Percentiles rank a stretch among this genome's conserved stretches.
Evolutionary conservation across 139 green algal species (phyloP).

Genomic region (Tetraselmis striata): DNA sequence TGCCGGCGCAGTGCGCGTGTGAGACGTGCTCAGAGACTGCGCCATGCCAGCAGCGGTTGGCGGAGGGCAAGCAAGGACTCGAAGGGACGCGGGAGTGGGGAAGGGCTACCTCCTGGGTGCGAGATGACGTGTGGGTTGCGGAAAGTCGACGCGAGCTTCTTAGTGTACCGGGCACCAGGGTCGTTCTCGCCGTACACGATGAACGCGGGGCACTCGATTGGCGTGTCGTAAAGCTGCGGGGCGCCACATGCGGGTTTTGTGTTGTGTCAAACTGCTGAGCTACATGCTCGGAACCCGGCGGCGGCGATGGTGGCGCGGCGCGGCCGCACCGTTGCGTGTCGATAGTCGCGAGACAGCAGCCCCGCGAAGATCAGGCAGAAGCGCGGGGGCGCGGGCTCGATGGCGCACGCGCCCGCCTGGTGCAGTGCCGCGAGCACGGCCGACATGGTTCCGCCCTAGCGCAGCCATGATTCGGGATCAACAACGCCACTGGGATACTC

Average conservation of each 20-base stretch:
- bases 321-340: background rate
- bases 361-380: conserved; percentile 76
- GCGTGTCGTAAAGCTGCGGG: background rate
- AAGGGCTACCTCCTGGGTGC: background rate
- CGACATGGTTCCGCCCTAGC: conserved; percentile 74
- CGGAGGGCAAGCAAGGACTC: too few relatives aligned
- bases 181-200: background rate
- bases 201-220: background rate
- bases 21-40: too few relatives aligned
- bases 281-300: too few relatives aligned
- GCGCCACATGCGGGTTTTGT: too few relatives aligned
- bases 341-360: conserved; percentile 23
- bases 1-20: too few relatives aligned
- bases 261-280: too few relatives aligned
- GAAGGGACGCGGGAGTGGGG: too few relatives aligned
- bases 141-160: background rate
- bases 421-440: conserved; percentile 69
- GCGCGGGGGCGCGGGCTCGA: conserved; percentile 68
- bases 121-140: background rate
- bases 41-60: too few relatives aligned
- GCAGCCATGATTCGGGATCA: too few relatives aligned
- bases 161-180: background rate
- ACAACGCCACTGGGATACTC: too few relatives aligned
- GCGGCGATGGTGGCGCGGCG: background rate
- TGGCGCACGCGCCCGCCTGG: conserved; percentile 63